Percentiles rank a stretch among this genome's conserved stretches.
Evolutionary conservation across 441 rosid genomes (phyloP).

Genomic region (Corymbia citriodora): DNA sequence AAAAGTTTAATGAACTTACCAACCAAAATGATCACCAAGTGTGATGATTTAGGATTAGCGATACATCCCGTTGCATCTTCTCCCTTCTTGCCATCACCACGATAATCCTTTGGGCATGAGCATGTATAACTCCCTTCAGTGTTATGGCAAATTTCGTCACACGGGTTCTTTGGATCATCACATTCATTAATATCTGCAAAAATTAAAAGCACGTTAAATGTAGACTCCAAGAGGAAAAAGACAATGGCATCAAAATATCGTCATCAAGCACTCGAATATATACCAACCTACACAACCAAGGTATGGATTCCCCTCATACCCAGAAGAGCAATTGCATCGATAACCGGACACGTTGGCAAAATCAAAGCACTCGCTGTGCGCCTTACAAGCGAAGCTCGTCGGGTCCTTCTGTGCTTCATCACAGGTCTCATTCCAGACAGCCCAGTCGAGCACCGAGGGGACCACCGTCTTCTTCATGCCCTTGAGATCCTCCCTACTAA

Average conservation of each 20-base stretch:
- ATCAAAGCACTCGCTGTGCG: not conserved
- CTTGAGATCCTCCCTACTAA: too few species aligned
- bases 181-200: conserved; percentile 29
- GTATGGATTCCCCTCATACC: conserved; percentile 47
- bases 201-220: not conserved
- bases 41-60: not conserved
- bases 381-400: too few species aligned
- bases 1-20: conserved; percentile 6
- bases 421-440: too few species aligned
- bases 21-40: not conserved
- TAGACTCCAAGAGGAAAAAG: not conserved
- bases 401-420: too few species aligned
- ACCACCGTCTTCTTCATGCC: too few species aligned
- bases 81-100: conserved; percentile 6
- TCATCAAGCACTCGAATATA: not conserved
- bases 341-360: not conserved
- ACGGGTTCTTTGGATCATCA: not conserved
- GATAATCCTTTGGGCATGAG: conserved; percentile 13
- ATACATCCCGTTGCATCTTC: conserved; percentile 9
- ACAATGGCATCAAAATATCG: not conserved
- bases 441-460: too few species aligned
- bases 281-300: conserved; percentile 29
- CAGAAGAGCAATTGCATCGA: conserved; percentile 15
- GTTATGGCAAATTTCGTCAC: not conserved
- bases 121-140: conserved; percentile 7